Evolutionary conservation across 2,329 filamentous ascomycete species (phyloP), one percentile per base, ranked within the genome.

Genomic region (Penicillium sp.): DNA sequence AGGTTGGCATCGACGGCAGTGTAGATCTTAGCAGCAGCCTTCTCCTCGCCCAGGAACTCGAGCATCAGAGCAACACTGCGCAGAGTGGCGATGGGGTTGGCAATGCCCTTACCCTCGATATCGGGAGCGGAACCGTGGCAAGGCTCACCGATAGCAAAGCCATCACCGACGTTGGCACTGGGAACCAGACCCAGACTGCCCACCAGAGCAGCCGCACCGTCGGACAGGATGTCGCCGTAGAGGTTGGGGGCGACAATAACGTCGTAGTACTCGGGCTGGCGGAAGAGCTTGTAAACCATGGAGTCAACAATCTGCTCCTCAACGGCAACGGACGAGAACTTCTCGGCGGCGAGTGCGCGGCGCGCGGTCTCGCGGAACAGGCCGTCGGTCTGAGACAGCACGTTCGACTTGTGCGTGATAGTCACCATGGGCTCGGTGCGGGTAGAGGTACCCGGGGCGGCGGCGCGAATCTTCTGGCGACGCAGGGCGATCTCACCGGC

Each of bases 221-320:
- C 93, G 2, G 90, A 95, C 33, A 98, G 80, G 60, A 98, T 93
- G 72, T 98, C 93, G 60, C 93, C 93, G 75, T 98, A 97, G 54
- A 98, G 81, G 76, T 97, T 97, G 45, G 92, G 93, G 7, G 92
- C 93, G 41, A 98, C 93, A 62, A 98, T 95, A 59, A 97, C 92
- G 71, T 98, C 93, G 82, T 97, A 98, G 66, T 86, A 87, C 66
- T 86, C 81, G 38, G 93, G 93, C 74, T 97, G 89, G 55, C 92
- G 89, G 84, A 97, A 97, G 49, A 98, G 87, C 79, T 97, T 97
- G 83, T 97, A 97, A 50, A 97, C 90, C 93, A 98, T 98, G 54
- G 87, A 92, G 75, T 98, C 93, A 56, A 98, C 92, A 62, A 98
- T 98, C 77, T 98, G 93, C 79, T 97, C 93, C 74, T 97, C 93